These are phyloP conservation scores for Diaporthe citriasiana DNA, from an alignment of 2,329 filamentous ascomycete genomes.

Conservation along the genomic window DNA sequence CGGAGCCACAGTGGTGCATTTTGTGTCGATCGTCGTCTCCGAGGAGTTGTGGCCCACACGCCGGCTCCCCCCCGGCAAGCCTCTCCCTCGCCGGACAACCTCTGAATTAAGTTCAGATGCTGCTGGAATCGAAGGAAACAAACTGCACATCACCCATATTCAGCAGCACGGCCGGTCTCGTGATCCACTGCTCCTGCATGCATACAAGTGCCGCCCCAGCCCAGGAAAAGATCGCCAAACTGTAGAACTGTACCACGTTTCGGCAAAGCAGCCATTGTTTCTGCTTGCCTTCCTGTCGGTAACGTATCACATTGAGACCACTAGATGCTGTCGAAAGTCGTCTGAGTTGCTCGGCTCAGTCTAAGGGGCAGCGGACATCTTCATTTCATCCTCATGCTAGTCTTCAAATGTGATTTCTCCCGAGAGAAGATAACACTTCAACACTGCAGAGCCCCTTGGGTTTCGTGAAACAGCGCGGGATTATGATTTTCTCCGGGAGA, in stretches of 20 bases:
- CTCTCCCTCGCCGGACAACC: background rate
- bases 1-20: background rate
- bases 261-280: background rate
- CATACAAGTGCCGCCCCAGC: slow-evolving; percentile 9
- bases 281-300: background rate
- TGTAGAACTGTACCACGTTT: slow-evolving; percentile 17
- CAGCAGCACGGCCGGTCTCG: background rate
- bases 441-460: background rate
- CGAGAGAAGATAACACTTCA: background rate
- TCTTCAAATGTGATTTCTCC: background rate
- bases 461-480: background rate
- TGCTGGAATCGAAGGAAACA: background rate
- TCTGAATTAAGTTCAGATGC: background rate
- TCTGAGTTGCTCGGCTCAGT: background rate
- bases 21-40: slow-evolving; percentile 12
- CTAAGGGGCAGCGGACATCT: background rate
- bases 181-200: slow-evolving; percentile 5
- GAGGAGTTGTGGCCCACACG: background rate
- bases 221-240: slow-evolving; percentile 8
- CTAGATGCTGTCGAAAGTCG: background rate
- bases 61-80: background rate
- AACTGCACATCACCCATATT: background rate
- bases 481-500: background rate
- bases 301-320: slow-evolving; percentile 10
- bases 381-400: background rate